Percentiles rank a stretch among this genome's conserved stretches.
Conservation (phyloP, 331 rosid species). For the Rosa hybrid region DNA sequence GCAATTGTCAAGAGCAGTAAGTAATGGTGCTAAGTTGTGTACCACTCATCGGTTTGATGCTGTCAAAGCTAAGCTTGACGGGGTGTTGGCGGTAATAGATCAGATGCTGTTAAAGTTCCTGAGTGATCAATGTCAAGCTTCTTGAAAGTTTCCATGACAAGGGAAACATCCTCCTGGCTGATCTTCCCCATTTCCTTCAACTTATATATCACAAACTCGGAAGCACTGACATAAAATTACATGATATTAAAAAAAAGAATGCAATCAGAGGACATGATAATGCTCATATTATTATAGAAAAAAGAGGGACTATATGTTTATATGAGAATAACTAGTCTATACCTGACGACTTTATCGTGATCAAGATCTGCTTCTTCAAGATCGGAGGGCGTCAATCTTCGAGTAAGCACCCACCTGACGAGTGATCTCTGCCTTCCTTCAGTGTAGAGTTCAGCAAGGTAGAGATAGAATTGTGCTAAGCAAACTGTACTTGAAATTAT, state of each 20-base stretch:
- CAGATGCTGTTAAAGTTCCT: slow-evolving; percentile 74
- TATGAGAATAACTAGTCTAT: slow-evolving; percentile 3
- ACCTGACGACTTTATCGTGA: slow-evolving; percentile 72
- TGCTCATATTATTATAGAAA: background rate
- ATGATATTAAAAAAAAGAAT: background rate
- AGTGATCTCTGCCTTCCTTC: slow-evolving; percentile 65
- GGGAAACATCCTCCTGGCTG: slow-evolving; percentile 53
- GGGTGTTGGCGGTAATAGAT: slow-evolving; percentile 32
- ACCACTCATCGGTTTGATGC: slow-evolving; percentile 20
- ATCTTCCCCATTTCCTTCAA: slow-evolving; percentile 91
- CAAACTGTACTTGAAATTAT: slow-evolving; percentile 79
- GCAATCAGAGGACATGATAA: background rate
- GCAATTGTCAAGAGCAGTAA: background rate
- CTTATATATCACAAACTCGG: slow-evolving; percentile 74
- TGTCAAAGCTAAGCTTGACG: slow-evolving; percentile 39
- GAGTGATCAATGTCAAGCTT: slow-evolving; percentile 64
- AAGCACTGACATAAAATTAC: slow-evolving; percentile 42
- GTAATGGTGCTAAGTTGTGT: background rate
- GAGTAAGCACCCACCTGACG: slow-evolving; percentile 49
- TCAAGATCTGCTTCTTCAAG: slow-evolving; percentile 91
- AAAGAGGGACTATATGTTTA: background rate
- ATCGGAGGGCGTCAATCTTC: slow-evolving; percentile 52
- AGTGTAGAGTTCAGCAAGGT: slow-evolving; percentile 66
- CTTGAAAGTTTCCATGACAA: slow-evolving; percentile 58
- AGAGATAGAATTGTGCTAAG: slow-evolving; percentile 70